phyloP scores from a whole-genome alignment of 805 yeast genomes.

The Candida silvatica region DNA sequence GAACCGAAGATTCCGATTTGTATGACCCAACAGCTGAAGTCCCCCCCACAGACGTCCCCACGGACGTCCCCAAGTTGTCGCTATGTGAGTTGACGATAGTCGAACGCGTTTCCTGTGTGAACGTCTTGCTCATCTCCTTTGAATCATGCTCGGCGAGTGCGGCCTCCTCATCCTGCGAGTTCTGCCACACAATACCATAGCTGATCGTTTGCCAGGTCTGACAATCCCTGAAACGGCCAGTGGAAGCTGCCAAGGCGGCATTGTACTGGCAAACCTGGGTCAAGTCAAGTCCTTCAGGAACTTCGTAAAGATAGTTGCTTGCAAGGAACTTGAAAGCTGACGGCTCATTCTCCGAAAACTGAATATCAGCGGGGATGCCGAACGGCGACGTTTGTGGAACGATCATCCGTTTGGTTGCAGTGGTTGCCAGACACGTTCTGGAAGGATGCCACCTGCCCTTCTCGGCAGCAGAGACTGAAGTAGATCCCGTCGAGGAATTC shows the following conservation, averaged over 20 bases:
- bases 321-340: slow-evolving; percentile 39
- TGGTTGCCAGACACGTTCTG: too few species aligned
- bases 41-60: slow-evolving; percentile 13
- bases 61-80: slow-evolving; percentile 15
- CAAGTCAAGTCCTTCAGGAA: slow-evolving; percentile 41
- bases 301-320: slow-evolving; percentile 35
- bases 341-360: slow-evolving; percentile 34
- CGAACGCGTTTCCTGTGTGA: slow-evolving; percentile 11
- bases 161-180: slow-evolving; percentile 4
- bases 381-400: slow-evolving; percentile 17
- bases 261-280: slow-evolving; percentile 50
- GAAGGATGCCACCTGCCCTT: too few species aligned
- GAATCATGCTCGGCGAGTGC: too few species aligned
- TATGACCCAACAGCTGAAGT: slow-evolving; percentile 1
- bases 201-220: slow-evolving; percentile 57
- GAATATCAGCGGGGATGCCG: slow-evolving; percentile 33
- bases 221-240: slow-evolving; percentile 41
- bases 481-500: background rate
- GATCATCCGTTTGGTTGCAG: background rate
- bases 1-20: slow-evolving; percentile 2
- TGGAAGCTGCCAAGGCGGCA: slow-evolving; percentile 46
- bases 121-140: slow-evolving; percentile 4
- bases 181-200: slow-evolving; percentile 34
- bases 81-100: slow-evolving; percentile 13
- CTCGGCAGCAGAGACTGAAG: background rate